phyloP scores from a whole-genome alignment of 2,329 filamentous ascomycete genomes.

The Penicillium sp. region DNA sequence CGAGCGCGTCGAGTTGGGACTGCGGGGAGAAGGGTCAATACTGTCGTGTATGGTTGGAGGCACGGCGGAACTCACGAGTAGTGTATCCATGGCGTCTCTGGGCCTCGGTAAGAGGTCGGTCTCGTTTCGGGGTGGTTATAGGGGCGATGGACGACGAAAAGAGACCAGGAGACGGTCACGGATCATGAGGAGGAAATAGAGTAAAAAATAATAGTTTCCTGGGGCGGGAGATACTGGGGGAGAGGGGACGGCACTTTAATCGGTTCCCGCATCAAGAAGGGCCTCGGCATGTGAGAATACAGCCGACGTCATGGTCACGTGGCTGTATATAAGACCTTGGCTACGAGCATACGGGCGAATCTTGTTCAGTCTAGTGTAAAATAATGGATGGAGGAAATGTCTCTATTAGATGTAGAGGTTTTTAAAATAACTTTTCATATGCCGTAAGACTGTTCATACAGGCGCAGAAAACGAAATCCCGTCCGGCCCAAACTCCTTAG shows the following conservation, averaged over 20 bases:
- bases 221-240: slow-evolving; percentile 10
- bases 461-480: slow-evolving; percentile 26
- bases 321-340: slow-evolving; percentile 8
- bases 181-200: slow-evolving; percentile 13
- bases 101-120: slow-evolving; percentile 30
- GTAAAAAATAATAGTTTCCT: slow-evolving; percentile 1
- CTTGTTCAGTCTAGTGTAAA: not conserved
- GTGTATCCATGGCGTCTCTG: slow-evolving; percentile 36
- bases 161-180: not conserved
- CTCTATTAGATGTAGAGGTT: slow-evolving; percentile 10
- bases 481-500: slow-evolving; percentile 29
- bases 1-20: slow-evolving; percentile 70
- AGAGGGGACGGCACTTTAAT: slow-evolving; percentile 32
- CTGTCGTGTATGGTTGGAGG: not conserved
- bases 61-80: slow-evolving; percentile 29
- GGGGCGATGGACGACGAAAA: slow-evolving; percentile 9
- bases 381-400: slow-evolving; percentile 5
- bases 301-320: slow-evolving; percentile 40
- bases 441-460: slow-evolving; percentile 22
- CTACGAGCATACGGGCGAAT: not conserved
- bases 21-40: slow-evolving; percentile 36
- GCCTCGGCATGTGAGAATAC: slow-evolving; percentile 44
- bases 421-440: slow-evolving; percentile 25
- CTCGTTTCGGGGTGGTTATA: slow-evolving; percentile 17
- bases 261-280: slow-evolving; percentile 28